Evolutionary conservation across 495 filamentous ascomycete species (phyloP).

Genomic region (Tuber microsphaerosporum): DNA sequence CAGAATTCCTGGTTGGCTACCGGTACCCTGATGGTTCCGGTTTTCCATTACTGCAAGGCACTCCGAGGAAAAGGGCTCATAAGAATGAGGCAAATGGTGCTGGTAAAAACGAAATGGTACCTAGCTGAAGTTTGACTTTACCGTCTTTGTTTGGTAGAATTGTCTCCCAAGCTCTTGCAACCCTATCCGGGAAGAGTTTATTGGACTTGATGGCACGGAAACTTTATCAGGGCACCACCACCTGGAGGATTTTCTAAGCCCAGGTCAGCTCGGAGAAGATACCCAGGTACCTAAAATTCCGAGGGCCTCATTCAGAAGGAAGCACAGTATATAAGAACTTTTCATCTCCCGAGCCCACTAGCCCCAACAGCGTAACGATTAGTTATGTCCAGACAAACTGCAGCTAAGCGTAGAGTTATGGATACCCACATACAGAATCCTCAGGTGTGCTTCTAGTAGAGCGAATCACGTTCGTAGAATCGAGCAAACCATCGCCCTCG

Average conservation of each 20-base stretch:
- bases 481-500: neutral
- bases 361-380: neutral
- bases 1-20: neutral
- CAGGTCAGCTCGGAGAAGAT: neutral
- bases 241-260: neutral
- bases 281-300: neutral
- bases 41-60: neutral
- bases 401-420: neutral
- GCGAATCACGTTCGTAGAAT: neutral
- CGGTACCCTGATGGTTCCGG: neutral
- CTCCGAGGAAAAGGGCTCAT: constrained; percentile 1
- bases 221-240: neutral
- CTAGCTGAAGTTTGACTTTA: neutral
- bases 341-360: neutral
- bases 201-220: neutral
- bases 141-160: neutral
- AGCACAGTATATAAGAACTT: neutral
- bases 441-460: neutral
- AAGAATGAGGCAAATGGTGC: neutral
- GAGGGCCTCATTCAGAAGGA: neutral
- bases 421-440: neutral
- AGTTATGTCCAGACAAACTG: neutral
- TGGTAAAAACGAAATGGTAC: neutral
- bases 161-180: neutral
- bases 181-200: neutral